Conservation (phyloP, 208 protist species). For the Wallacemonas rigidus region DNA sequence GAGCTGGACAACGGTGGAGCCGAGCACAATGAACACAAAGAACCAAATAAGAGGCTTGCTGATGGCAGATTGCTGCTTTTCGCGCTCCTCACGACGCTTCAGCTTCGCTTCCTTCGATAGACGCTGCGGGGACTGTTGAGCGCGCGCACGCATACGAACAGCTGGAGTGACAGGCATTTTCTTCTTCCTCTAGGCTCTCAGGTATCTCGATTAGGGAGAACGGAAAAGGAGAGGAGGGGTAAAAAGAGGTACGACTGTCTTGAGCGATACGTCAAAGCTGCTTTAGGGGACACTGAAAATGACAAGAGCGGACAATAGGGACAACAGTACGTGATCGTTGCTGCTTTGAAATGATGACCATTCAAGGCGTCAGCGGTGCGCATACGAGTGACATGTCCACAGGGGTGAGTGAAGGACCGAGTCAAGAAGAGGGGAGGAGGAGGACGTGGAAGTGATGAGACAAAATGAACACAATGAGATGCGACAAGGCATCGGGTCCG, state of each 20-base stretch:
- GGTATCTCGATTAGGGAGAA: not conserved
- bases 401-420: not conserved
- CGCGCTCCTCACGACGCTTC: constrained; percentile 37
- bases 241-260: not conserved
- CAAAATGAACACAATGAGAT: too few species aligned
- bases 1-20: constrained; percentile 69
- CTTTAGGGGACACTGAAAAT: too few species aligned
- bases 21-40: constrained; percentile 72
- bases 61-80: constrained; percentile 48
- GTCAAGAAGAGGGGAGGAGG: not conserved
- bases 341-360: not conserved
- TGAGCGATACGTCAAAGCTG: too few species aligned
- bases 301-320: too few species aligned
- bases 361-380: too few species aligned
- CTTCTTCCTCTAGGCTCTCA: not conserved
- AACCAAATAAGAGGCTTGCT: constrained; percentile 54
- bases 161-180: constrained; percentile 53
- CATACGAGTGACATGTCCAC: not conserved
- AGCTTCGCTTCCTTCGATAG: constrained; percentile 66
- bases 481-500: too few species aligned
- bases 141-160: constrained; percentile 61
- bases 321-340: not conserved
- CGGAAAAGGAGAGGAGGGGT: not conserved
- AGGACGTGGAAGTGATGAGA: not conserved
- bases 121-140: constrained; percentile 45